phyloP scores from a whole-genome alignment of 2,329 filamentous ascomycete genomes.

The Botrytis paeoniae region DNA sequence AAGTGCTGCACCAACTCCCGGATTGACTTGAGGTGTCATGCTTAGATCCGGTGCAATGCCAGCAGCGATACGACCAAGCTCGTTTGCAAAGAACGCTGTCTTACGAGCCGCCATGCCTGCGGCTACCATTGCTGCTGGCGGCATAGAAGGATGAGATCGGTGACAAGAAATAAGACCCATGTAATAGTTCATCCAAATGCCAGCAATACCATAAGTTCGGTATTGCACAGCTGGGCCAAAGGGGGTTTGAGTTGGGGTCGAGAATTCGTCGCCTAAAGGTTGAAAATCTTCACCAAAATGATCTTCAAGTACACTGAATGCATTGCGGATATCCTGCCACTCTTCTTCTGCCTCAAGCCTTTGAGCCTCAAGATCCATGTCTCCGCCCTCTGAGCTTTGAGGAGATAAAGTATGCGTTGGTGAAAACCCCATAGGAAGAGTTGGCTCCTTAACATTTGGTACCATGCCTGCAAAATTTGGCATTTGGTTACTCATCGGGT shows the following conservation, averaged over 20 bases:
- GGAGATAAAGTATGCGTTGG: conserved; percentile 26
- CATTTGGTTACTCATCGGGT: conserved; percentile 32
- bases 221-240: conserved; percentile 83
- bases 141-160: conserved; percentile 83
- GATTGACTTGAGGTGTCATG: conserved; percentile 60
- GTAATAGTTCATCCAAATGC: conserved; percentile 84
- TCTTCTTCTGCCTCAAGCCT: conserved; percentile 47
- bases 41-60: conserved; percentile 55
- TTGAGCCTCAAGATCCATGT: conserved; percentile 31
- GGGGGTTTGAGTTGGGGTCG: conserved; percentile 61
- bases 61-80: conserved; percentile 76
- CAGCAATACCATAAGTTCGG: conserved; percentile 80
- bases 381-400: conserved; percentile 27
- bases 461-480: conserved; percentile 37
- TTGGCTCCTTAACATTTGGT: conserved; percentile 30
- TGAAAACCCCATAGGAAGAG: conserved; percentile 36
- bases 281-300: conserved; percentile 74
- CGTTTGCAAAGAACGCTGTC: conserved; percentile 67
- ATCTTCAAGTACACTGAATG: conserved; percentile 64
- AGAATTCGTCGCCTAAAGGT: conserved; percentile 67
- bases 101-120: conserved; percentile 72
- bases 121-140: conserved; percentile 79
- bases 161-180: conserved; percentile 81
- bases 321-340: conserved; percentile 71
- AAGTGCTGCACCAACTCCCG: conserved; percentile 73